A percentile compares a stretch with the other conserved stretches of the same genome.
Conservation (phyloP, 306 rosid species). For the Fragaria iinumae region DNA sequence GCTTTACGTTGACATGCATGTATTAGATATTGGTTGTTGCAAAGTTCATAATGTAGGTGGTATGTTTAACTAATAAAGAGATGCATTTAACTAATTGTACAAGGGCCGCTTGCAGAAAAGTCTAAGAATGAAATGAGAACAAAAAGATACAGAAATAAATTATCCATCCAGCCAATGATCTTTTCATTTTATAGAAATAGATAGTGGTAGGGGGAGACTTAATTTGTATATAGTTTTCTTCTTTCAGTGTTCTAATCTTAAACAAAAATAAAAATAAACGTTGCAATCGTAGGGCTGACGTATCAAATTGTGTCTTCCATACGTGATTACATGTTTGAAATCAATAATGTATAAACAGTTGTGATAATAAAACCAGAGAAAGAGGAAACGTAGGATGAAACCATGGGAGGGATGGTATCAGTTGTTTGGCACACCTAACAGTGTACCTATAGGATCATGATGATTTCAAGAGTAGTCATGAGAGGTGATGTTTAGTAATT, state of each 20-base stretch:
- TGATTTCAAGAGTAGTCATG: not conserved
- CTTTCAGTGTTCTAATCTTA: not conserved
- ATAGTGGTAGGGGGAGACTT: not conserved
- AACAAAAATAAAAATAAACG: not conserved
- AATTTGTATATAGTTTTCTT: not conserved
- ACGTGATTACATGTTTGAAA: not conserved
- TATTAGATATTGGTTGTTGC: conserved; percentile 1
- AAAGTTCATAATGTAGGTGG: not conserved
- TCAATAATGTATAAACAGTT: not conserved
- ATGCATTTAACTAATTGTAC: not conserved
- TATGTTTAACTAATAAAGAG: not conserved
- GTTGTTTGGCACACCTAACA: conserved; percentile 2
- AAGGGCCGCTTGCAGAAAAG: not conserved
- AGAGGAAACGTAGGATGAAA: not conserved
- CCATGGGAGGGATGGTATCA: not conserved
- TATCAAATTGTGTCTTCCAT: not conserved
- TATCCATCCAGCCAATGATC: not conserved
- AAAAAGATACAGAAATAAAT: not conserved
- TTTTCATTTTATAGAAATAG: not conserved
- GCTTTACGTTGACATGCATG: not conserved
- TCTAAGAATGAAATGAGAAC: not conserved
- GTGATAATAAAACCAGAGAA: not conserved
- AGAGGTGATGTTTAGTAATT: not conserved
- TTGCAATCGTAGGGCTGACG: not conserved
- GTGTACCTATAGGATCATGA: not conserved